Evolutionary conservation across 805 yeast species (phyloP), one percentile per base, ranked within the genome.

Genomic region (Myxozyma geophila): DNA sequence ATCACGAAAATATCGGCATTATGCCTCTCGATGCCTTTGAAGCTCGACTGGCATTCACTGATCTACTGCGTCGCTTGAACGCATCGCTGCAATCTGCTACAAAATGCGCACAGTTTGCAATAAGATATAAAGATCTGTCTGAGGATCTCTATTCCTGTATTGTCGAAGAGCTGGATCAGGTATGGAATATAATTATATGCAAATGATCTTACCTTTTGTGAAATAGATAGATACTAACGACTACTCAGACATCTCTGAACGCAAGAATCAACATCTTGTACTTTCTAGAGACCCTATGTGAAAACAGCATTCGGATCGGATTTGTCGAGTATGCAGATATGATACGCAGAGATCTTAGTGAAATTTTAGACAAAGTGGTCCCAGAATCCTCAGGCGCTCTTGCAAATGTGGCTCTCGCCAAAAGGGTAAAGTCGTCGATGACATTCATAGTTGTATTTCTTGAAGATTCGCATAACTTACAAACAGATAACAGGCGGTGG

Each of bases 21-120:
- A 66, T 66, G 69, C 69, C 69, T 7, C 51, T 92, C 96, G 97
- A 92, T 73, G 87, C 97, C 0, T 90, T 93, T 74, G 97, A 90
- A 72, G 92, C 92, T 4, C 82, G 93, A 63, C 77, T 90, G 52
- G 88, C 88, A 74, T 87, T 92, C 70, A 81, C 85, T 6, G 89
- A 86, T 70, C 83, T 86, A 50, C 79, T 92, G 59, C 82, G 86
- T 68, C 74, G 80, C 7, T 77, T 93, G 48, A 86, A 85, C 49
- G 92, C 96, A 0, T 82, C 91, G 0, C 64, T 66, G 19, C 66
- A 76, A 79, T 55, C 82, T 77, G 69, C 74, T 7, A 49, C 77
- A 9, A 81, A 81, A 56, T 82, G 86, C 8, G 83, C 86, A 1
- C 80, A 79, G 63, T 86, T 84, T 73, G 83, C 89, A 1, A 74